These are phyloP conservation scores for Populus simonii DNA, from an alignment of 345 rosid species.

Conservation along the genomic window DNA sequence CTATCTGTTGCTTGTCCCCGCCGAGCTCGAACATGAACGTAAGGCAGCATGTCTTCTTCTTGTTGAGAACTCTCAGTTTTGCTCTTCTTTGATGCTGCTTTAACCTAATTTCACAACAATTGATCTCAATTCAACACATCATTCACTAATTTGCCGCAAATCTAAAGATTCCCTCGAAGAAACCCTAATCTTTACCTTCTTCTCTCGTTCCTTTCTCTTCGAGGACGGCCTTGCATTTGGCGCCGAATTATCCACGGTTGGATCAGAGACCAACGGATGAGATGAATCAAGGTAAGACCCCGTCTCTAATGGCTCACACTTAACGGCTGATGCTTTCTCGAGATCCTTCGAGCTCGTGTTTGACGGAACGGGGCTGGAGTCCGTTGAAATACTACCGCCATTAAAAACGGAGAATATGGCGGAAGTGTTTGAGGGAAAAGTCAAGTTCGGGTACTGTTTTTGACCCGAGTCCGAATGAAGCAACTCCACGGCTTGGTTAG, in stretches of 20 bases:
- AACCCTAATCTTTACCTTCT: conserved; percentile 37
- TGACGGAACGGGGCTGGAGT: conserved; percentile 31
- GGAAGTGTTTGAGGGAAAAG: conserved; percentile 29
- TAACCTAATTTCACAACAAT: conserved; percentile 22
- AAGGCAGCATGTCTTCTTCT: conserved; percentile 55
- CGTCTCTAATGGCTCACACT: conserved; percentile 42
- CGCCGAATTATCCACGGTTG: conserved; percentile 22
- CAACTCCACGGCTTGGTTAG: conserved; percentile 51
- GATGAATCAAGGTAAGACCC: conserved; percentile 30
- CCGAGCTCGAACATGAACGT: conserved; percentile 75
- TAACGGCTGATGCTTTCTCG: conserved; percentile 29
- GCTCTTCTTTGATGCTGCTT: conserved; percentile 46
- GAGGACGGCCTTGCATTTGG: conserved; percentile 27
- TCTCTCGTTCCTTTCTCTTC: conserved; percentile 56
- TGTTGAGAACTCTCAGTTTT: conserved; percentile 44
- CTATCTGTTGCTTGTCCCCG: conserved; percentile 81
- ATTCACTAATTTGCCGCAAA: not conserved
- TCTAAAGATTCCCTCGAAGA: not conserved
- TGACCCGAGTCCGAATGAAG: conserved; percentile 44
- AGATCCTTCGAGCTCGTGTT: conserved; percentile 32
- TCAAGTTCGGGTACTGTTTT: conserved; percentile 17
- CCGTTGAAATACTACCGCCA: conserved; percentile 22
- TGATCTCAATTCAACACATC: not conserved
- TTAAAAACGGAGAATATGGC: conserved; percentile 35
- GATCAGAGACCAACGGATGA: conserved; percentile 34